phyloP scores from a whole-genome alignment of 2,329 filamentous ascomycete species.

The Hymenoscyphus salicellus region DNA sequence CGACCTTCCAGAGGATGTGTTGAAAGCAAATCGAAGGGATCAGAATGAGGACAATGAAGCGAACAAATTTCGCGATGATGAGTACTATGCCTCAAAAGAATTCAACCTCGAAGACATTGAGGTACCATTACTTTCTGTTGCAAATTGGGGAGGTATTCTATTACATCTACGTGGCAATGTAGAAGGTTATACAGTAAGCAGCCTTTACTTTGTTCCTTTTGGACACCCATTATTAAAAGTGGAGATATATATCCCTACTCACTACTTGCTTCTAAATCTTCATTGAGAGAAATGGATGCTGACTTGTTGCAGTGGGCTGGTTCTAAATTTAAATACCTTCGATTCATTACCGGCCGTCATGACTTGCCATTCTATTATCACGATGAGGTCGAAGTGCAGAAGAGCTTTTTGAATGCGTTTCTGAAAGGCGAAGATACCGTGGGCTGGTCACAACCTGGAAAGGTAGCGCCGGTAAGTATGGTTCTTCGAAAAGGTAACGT shows the following conservation, averaged over 20 bases:
- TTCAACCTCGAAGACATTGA: slow-evolving; percentile 64
- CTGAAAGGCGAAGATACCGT: slow-evolving; percentile 62
- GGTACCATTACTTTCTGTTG: slow-evolving; percentile 64
- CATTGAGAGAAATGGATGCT: no score
- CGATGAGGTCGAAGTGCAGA: slow-evolving; percentile 65
- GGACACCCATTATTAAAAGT: no score
- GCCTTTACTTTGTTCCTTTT: no score
- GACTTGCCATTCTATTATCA: slow-evolving; percentile 71
- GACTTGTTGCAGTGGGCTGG: no score
- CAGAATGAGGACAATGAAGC: slow-evolving; percentile 45
- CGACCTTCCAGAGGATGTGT: slow-evolving; percentile 49
- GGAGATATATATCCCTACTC: no score
- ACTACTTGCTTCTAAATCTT: no score
- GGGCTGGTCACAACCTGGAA: slow-evolving; percentile 56
- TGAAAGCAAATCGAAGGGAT: slow-evolving; percentile 38
- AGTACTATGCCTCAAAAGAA: slow-evolving; percentile 37
- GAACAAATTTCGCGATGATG: slow-evolving; percentile 54
- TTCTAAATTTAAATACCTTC: slow-evolving; percentile 65
- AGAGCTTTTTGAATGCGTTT: slow-evolving; percentile 67
- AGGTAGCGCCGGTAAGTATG: slow-evolving; percentile 58
- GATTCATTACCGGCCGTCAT: slow-evolving; percentile 67
- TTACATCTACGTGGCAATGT: slow-evolving; percentile 69
- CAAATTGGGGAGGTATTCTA: slow-evolving; percentile 69
- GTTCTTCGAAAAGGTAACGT: slow-evolving; percentile 64
- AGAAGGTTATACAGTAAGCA: slow-evolving; percentile 61